phyloP scores from a whole-genome alignment of 148 eudicot species.

The Amaranthus cruentus region DNA sequence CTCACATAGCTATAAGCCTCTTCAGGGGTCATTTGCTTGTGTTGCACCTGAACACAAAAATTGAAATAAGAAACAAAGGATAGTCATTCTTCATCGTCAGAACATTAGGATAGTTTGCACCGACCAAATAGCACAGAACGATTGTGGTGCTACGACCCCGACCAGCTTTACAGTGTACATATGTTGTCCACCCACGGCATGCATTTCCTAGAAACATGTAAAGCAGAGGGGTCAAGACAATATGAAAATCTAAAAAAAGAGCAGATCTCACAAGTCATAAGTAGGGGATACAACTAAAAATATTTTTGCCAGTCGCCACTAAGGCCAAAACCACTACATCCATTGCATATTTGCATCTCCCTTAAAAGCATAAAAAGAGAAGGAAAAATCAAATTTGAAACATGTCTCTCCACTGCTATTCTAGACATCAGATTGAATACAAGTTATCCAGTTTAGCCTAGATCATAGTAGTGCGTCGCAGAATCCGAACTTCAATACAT shows the following conservation, averaged over 20 bases:
- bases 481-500: too few species aligned
- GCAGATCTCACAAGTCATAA: neutral
- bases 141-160: conserved; percentile 96
- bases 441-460: too few species aligned
- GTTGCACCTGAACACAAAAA: conserved; percentile 46
- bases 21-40: conserved; percentile 73
- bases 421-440: too few species aligned
- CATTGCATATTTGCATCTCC: neutral
- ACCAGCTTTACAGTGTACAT: conserved; percentile 96
- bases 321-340: neutral
- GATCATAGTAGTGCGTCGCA: too few species aligned
- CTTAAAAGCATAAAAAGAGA: neutral
- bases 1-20: conserved; percentile 67
- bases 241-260: neutral
- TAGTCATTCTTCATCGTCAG: neutral
- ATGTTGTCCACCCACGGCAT: conserved; percentile 52
- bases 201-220: conserved; percentile 50
- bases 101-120: neutral
- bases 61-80: neutral
- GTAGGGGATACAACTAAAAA: too few species aligned
- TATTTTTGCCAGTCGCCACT: too few species aligned
- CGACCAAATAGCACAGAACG: conserved; percentile 77
- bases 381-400: too few species aligned
- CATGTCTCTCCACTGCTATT: too few species aligned
- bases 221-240: conserved; percentile 5